Evolutionary conservation across 2,329 filamentous ascomycete genomes (phyloP).

Genomic region (Monosporascus cannonballus): DNA sequence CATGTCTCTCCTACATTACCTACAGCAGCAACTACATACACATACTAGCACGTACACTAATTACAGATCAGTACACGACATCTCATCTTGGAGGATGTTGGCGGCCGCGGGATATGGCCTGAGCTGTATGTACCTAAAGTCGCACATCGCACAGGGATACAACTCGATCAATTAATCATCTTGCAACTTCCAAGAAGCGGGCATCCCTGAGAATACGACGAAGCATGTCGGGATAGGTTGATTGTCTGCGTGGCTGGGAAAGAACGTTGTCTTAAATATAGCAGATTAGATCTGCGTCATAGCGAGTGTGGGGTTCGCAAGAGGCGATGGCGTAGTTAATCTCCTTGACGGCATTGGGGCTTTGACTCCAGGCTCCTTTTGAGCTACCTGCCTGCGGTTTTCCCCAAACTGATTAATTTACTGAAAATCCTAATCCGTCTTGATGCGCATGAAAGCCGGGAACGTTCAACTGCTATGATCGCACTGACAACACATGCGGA

Average conservation of each 20-base stretch:
- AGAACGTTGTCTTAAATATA: not conserved
- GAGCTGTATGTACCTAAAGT: too few species aligned
- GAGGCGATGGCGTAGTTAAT: too few species aligned
- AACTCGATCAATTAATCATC: too few species aligned
- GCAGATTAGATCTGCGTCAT: not conserved
- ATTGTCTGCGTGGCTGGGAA: not conserved
- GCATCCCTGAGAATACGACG: too few species aligned
- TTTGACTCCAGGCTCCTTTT: not conserved
- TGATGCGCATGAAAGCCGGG: not conserved
- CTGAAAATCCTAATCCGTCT: not conserved
- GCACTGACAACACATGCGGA: not conserved
- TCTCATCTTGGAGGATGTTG: slow-evolving; percentile 1
- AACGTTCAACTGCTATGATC: not conserved
- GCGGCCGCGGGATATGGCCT: too few species aligned
- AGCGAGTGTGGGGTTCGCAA: not conserved
- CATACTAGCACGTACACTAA: too few species aligned
- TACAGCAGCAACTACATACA: too few species aligned
- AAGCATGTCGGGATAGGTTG: too few species aligned
- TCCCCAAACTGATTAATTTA: not conserved
- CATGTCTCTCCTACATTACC: not conserved
- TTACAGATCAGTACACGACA: slow-evolving; percentile 1
- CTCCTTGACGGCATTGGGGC: not conserved
- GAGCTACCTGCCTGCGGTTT: too few species aligned
- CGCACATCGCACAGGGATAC: too few species aligned
- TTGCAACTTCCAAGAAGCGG: not conserved